These are phyloP conservation scores for Huntiella omanensis DNA, from an alignment of 2,329 filamentous ascomycete genomes.

Conservation along the genomic window DNA sequence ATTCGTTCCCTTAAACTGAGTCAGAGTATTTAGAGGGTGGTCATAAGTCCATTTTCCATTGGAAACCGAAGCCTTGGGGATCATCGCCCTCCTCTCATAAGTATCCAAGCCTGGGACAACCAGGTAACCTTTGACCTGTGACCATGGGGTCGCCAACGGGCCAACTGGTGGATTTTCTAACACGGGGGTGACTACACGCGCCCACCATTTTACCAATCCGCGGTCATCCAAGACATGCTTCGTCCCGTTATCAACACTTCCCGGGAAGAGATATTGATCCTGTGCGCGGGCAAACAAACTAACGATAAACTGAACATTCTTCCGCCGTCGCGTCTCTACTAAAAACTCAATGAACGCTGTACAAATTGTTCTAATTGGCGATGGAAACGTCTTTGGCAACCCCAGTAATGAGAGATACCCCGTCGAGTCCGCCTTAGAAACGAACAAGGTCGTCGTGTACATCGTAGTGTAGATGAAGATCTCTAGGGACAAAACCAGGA, in stretches of 20 bases:
- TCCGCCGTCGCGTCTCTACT: constrained; percentile 44
- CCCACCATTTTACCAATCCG: constrained; percentile 91
- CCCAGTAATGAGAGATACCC: constrained; percentile 57
- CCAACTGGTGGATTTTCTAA: constrained; percentile 28
- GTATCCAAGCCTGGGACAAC: constrained; percentile 71
- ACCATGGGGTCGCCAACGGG: constrained; percentile 19
- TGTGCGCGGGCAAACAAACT: constrained; percentile 87
- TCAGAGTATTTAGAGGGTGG: constrained; percentile 47
- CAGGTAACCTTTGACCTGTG: constrained; percentile 53
- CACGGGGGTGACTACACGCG: constrained; percentile 63
- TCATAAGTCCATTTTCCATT: constrained; percentile 50
- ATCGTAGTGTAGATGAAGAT: constrained; percentile 71
- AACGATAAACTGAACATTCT: constrained; percentile 50
- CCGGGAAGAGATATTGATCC: constrained; percentile 85
- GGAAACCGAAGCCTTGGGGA: constrained; percentile 30
- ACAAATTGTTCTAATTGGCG: constrained; percentile 56
- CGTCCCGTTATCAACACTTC: constrained; percentile 61
- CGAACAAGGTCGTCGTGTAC: constrained; percentile 69
- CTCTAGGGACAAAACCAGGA: constrained; percentile 71
- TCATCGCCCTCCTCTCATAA: constrained; percentile 62
- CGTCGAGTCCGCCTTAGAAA: constrained; percentile 93
- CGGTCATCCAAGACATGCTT: constrained; percentile 91
- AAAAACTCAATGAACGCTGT: constrained; percentile 61
- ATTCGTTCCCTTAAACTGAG: constrained; percentile 39
- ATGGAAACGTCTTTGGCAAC: constrained; percentile 42